These are phyloP conservation scores for Solanum sejunctum DNA, from an alignment of 257 asterid species.

Conservation along the genomic window DNA sequence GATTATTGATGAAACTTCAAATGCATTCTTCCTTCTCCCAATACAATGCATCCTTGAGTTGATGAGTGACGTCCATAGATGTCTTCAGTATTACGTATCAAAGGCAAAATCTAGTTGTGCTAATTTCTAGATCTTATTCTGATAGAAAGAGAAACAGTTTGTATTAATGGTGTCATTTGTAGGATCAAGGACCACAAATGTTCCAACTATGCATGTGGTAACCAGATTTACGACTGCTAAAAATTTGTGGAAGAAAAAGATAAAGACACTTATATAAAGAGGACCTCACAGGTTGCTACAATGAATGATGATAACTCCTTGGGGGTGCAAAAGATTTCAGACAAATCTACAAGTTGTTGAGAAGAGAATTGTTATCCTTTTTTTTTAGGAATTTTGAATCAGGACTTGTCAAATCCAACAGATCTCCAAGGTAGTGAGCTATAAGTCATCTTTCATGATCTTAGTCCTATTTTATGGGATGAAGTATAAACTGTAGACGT, in stretches of 20 bases:
- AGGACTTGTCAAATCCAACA: conserved; percentile 84
- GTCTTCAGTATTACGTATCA: conserved; percentile 69
- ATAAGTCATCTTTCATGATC: conserved; percentile 73
- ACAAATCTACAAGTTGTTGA: conserved; percentile 65
- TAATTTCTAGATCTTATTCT: conserved; percentile 18
- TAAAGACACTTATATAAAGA: conserved; percentile 33
- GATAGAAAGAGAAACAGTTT: neutral
- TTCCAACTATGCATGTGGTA: conserved; percentile 86
- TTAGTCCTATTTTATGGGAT: conserved; percentile 58
- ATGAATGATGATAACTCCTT: conserved; percentile 46
- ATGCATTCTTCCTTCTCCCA: conserved; percentile 84
- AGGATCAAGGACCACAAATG: conserved; percentile 70
- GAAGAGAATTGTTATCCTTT: conserved; percentile 63
- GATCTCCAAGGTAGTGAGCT: conserved; percentile 60
- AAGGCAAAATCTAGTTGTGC: conserved; percentile 91
- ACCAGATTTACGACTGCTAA: conserved; percentile 65
- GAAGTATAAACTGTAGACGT: conserved; percentile 63
- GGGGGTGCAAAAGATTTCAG: conserved; percentile 58
- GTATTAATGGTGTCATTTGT: neutral
- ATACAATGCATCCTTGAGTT: conserved; percentile 91
- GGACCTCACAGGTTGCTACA: conserved; percentile 72
- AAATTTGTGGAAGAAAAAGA: conserved; percentile 76
- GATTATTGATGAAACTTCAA: conserved; percentile 72
- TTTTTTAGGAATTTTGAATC: conserved; percentile 88
- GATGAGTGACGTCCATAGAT: conserved; percentile 70